Evolutionary conservation across 768 basidiomycete genomes (phyloP).

Genomic region (Lentinula sp.): DNA sequence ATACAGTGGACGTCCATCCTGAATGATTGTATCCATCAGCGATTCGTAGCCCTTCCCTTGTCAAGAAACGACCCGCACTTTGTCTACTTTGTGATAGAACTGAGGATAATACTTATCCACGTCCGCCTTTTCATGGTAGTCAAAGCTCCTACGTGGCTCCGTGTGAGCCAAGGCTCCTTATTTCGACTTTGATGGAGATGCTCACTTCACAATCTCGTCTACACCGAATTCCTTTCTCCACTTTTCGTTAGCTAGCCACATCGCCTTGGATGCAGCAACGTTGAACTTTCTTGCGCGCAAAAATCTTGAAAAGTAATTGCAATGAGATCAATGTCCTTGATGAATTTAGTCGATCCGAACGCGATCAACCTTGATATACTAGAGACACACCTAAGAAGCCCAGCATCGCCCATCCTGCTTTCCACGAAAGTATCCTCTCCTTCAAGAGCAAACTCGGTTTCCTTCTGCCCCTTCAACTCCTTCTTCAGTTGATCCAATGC

Average conservation of each 20-base stretch:
- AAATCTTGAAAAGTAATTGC: background rate
- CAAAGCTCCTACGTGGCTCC: conserved; percentile 57
- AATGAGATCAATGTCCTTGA: background rate
- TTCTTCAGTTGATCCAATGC: conserved; percentile 63
- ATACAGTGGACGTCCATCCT: conserved; percentile 96
- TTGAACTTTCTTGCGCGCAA: conserved; percentile 60
- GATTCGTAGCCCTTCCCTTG: background rate
- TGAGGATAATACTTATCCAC: conserved; percentile 95
- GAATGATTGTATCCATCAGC: background rate
- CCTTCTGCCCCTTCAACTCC: conserved; percentile 34
- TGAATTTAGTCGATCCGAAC: conserved; percentile 32
- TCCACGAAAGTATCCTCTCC: conserved; percentile 56
- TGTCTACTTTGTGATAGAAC: conserved; percentile 94
- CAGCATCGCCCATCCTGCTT: conserved; percentile 65
- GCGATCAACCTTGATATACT: conserved; percentile 69
- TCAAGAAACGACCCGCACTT: conserved; percentile 37
- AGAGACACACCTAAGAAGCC: conserved; percentile 51
- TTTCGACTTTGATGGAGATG: background rate
- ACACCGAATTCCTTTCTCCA: conserved; percentile 88
- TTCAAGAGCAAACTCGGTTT: background rate
- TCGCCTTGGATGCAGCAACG: conserved; percentile 70
- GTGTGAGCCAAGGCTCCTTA: background rate
- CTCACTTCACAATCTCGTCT: conserved; percentile 45
- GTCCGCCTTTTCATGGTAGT: conserved; percentile 73
- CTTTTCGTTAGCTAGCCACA: conserved; percentile 76